Evolutionary conservation across 176 grass and related monocot species (phyloP), one percentile per base, ranked within the genome.

Genomic region (Ensete ventricosum): DNA sequence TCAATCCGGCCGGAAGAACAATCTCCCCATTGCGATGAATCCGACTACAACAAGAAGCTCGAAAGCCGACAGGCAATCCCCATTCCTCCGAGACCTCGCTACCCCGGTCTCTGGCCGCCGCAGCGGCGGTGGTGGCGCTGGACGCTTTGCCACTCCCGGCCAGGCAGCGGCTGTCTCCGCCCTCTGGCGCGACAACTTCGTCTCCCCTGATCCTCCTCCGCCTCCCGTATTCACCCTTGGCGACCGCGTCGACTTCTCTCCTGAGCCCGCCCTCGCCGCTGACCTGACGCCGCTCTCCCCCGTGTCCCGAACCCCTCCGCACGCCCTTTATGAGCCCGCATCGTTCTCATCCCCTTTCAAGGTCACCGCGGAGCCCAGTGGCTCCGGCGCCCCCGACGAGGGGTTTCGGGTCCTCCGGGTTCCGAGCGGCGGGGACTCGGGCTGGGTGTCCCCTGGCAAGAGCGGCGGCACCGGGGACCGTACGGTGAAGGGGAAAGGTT

Each of bases 401-500:
- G 72, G 12, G 11, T 29, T 57, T 11, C 52, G 25, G 53, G 53
- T 74, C 21, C 52, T 74, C 14, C 52, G 72, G 20, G 13, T 17
- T 12, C 72, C 52, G 2, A 74, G 72, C 72, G 10, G 8, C 12
- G 72, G 72, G 48, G 72, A 55, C 21, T 43, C 72, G 11, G 52
- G 11, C 14, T 17, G 52, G 53, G 55, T 54, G 53, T 74, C 72
- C 1, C 72, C 72, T 9, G 72, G 53, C 22, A 74, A 29, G 53
- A 74, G 72, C 23, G 21, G 27, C 14, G 72, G 72, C 50, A 55
- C 16, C 16, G 72, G 11, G 0, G 53, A 74, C 2, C 51, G 72
- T 14, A 29, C n/a, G 1, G 78, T 52, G 74, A 83, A 83, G 73
- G 81, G 74, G 64, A 83, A 64, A 5, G 66, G 81, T 9, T 73